Conservation (phyloP, 306 rosid genomes). For the Alnus rubra region DNA sequence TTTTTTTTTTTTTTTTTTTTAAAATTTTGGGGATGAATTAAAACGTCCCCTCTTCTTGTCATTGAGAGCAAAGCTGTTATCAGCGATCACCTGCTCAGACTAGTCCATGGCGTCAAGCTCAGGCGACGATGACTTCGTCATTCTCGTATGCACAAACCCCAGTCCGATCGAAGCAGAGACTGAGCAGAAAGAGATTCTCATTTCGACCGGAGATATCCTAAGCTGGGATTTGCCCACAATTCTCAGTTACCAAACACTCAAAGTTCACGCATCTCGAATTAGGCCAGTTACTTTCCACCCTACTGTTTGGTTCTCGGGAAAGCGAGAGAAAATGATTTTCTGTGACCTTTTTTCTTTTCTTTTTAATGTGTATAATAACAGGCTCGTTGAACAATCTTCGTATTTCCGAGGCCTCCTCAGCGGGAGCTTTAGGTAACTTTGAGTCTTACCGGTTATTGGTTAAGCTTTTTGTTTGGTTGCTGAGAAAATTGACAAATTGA, state of each 20-base stretch:
- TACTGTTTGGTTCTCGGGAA: constrained; percentile 20
- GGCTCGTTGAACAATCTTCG: constrained; percentile 58
- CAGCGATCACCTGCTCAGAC: not conserved
- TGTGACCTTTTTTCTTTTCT: not conserved
- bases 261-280: constrained; percentile 49
- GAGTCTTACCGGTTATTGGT: not conserved
- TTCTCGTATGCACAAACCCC: constrained; percentile 44
- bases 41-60: too few relatives aligned
- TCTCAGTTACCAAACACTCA: constrained; percentile 39
- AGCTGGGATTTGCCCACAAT: constrained; percentile 50
- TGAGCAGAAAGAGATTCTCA: constrained; percentile 22
- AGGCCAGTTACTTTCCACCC: constrained; percentile 33
- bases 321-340: not conserved
- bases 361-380: constrained; percentile 25
- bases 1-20: too few relatives aligned
- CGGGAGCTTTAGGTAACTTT: constrained; percentile 67
- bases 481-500: constrained; percentile 4
- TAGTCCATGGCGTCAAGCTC: constrained; percentile 45
- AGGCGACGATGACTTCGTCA: constrained; percentile 44
- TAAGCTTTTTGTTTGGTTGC: constrained; percentile 8
- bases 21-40: too few relatives aligned
- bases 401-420: constrained; percentile 67
- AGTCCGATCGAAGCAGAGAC: constrained; percentile 24
- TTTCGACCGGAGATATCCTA: constrained; percentile 43
- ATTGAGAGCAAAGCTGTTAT: not conserved